These are phyloP conservation scores for Aspergillus transmontanensis DNA, from an alignment of 2,329 filamentous ascomycete genomes.

Conservation along the genomic window DNA sequence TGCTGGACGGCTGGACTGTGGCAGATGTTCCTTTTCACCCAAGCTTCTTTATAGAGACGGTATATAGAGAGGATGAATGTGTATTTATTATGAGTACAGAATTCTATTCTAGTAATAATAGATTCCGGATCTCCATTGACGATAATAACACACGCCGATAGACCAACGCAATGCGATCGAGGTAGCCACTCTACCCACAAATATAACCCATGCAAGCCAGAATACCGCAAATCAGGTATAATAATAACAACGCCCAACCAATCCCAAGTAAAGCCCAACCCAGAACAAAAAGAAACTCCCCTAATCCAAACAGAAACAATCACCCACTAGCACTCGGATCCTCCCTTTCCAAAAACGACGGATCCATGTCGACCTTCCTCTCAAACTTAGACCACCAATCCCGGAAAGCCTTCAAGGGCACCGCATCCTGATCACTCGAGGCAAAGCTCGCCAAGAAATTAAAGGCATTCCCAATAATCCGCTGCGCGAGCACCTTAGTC, in stretches of 20 bases:
- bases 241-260: neutral
- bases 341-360: conserved; percentile 80
- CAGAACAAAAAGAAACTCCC: neutral
- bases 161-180: neutral
- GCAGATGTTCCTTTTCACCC: neutral
- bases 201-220: neutral
- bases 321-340: conserved; percentile 44
- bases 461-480: conserved; percentile 96
- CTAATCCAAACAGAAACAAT: neutral
- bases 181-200: neutral
- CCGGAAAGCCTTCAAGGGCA: conserved; percentile 92
- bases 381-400: conserved; percentile 99
- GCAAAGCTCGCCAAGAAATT: conserved; percentile 93
- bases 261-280: neutral
- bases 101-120: neutral
- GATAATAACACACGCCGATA: neutral
- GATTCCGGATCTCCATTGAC: neutral
- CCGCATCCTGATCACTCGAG: conserved; percentile 66
- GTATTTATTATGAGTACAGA: neutral
- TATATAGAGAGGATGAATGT: neutral
- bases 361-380: conserved; percentile 78
- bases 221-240: neutral
- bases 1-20: neutral
- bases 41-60: neutral
- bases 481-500: conserved; percentile 82